Evolutionary conservation across 768 basidiomycete genomes (phyloP).

Genomic region (Mycena floridula): DNA sequence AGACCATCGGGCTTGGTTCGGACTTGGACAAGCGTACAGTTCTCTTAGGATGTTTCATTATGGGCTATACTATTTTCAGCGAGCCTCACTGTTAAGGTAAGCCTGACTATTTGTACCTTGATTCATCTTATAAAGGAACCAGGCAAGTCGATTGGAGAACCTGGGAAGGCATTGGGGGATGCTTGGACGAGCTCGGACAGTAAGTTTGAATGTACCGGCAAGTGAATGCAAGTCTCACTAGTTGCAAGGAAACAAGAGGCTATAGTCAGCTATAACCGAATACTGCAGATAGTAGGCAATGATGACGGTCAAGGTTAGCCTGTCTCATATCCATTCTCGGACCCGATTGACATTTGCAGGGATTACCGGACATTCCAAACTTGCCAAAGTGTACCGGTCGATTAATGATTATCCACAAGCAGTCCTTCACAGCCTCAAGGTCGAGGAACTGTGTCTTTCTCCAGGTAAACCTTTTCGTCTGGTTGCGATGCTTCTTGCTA

Average conservation of each 20-base stretch:
- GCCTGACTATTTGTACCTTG: neutral
- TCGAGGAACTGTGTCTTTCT: neutral
- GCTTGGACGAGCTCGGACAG: neutral
- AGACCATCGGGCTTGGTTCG: conserved; percentile 83
- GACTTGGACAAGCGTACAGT: conserved; percentile 77
- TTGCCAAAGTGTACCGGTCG: neutral
- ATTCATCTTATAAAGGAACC: neutral
- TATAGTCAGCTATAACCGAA: neutral
- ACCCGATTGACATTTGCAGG: no score
- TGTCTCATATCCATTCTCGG: no score
- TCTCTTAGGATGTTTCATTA: conserved; percentile 73
- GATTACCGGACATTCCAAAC: neutral
- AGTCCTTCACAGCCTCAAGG: neutral
- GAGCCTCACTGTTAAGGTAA: conserved; percentile 4
- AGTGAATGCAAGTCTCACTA: neutral
- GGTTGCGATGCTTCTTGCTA: no score
- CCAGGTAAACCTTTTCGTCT: neutral
- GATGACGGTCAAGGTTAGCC: no score
- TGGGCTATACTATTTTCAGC: conserved; percentile 52
- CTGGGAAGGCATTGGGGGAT: neutral
- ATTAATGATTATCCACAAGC: neutral
- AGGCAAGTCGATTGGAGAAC: neutral
- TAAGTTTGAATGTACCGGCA: no score
- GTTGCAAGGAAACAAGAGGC: neutral
- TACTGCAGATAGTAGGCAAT: neutral